Conservation (phyloP, 148 eudicot genomes). For the Hydrangea macrophylla region DNA sequence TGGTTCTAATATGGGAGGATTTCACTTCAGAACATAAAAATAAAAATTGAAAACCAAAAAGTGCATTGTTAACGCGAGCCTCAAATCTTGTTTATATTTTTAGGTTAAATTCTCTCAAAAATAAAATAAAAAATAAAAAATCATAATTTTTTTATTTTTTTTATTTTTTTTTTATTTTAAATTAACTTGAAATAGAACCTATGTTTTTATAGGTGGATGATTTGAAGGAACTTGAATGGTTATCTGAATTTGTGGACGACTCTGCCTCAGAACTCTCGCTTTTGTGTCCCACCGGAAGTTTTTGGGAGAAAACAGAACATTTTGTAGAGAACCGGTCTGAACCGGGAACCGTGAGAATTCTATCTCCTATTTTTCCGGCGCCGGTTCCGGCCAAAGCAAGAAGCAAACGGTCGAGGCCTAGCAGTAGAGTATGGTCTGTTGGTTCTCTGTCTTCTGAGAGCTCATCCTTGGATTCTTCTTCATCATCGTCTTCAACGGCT, state of each 20-base stretch:
- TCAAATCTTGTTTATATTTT: too few relatives aligned
- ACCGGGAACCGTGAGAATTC: conserved; percentile 22
- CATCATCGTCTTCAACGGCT: conserved; percentile 39
- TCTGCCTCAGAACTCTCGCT: conserved; percentile 50
- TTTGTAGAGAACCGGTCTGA: conserved; percentile 25
- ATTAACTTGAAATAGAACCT: background rate
- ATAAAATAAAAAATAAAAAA: too few relatives aligned
- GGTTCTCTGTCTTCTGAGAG: conserved; percentile 36
- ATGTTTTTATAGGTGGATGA: conserved; percentile 57
- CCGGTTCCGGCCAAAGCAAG: conserved; percentile 60
- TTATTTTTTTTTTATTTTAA: background rate
- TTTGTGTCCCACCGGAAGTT: conserved; percentile 39
- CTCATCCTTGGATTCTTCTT: conserved; percentile 41
- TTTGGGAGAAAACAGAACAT: conserved; percentile 30
- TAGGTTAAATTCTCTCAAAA: background rate
- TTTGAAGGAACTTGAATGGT: conserved; percentile 75
- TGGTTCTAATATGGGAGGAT: too few relatives aligned
- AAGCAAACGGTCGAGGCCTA: conserved; percentile 48
- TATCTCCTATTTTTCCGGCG: conserved; percentile 31
- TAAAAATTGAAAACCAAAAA: too few relatives aligned
- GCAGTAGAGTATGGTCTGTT: conserved; percentile 33
- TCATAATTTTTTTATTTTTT: background rate
- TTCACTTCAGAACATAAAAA: too few relatives aligned
- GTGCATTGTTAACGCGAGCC: too few relatives aligned
- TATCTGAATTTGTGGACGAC: conserved; percentile 87